phyloP scores from a whole-genome alignment of 257 asterid genomes.

The Linaria vulgaris region DNA sequence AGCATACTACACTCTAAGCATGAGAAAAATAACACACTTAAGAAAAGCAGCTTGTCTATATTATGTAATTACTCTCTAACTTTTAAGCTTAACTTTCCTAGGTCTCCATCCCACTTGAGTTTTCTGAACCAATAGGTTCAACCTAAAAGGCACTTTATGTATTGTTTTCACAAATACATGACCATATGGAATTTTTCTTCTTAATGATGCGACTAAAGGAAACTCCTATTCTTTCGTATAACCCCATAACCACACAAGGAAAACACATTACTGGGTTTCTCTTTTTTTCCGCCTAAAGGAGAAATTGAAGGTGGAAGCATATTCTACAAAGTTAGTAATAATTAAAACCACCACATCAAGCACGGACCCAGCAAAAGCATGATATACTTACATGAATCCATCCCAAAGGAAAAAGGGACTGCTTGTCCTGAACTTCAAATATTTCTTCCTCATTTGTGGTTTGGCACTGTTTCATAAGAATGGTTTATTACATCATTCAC shows the following conservation, averaged over 20 bases:
- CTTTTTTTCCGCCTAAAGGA: constrained; percentile 2
- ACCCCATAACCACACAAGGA: constrained; percentile 4
- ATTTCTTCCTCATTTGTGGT: constrained; percentile 96
- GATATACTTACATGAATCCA: constrained; percentile 88
- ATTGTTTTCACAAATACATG: background rate
- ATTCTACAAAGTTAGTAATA: background rate
- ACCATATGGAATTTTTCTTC: background rate
- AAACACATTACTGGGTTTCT: background rate
- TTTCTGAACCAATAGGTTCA: too few species aligned
- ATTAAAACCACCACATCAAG: constrained; percentile 27
- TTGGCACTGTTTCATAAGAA: constrained; percentile 68
- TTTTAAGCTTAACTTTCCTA: too few species aligned
- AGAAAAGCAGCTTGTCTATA: too few species aligned
- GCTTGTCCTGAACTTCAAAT: constrained; percentile 97
- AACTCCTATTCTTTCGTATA: constrained; percentile 1
- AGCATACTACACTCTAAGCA: too few species aligned
- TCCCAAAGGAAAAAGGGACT: constrained; percentile 78
- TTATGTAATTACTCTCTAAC: too few species aligned
- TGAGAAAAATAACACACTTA: too few species aligned
- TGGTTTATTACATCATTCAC: constrained; percentile 25
- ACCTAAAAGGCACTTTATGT: background rate
- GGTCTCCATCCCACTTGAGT: too few species aligned
- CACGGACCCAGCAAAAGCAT: constrained; percentile 46
- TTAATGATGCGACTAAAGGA: background rate
- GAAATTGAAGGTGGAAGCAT: constrained; percentile 15